These are phyloP conservation scores for Globisporangium uncinulatum DNA, from an alignment of 352 stramenopile species.

Conservation along the genomic window DNA sequence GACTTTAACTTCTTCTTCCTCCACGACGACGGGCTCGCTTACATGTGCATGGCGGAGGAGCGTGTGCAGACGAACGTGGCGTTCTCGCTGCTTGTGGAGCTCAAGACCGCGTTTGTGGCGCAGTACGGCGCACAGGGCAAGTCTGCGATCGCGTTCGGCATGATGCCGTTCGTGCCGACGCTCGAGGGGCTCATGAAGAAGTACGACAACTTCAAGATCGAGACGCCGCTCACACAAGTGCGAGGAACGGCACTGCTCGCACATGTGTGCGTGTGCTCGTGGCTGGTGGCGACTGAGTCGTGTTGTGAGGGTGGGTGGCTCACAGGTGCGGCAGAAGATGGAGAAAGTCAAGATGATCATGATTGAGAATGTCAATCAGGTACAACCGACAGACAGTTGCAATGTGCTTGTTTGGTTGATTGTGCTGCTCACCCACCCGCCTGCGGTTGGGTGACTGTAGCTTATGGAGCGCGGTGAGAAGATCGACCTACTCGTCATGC, in stretches of 20 bases:
- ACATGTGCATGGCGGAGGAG: conserved; percentile 81
- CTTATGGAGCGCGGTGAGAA: conserved; percentile 98
- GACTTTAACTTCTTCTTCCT: conserved; percentile 84
- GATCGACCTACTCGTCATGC: conserved; percentile 90
- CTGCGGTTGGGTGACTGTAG: conserved; percentile 24
- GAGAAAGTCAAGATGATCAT: conserved; percentile 98
- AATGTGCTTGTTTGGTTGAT: too few relatives aligned
- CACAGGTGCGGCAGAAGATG: conserved; percentile 92
- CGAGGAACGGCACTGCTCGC: not conserved
- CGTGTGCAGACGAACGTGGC: conserved; percentile 70
- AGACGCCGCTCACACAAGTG: conserved; percentile 71
- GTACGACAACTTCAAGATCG: conserved; percentile 77
- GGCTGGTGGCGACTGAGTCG: not conserved
- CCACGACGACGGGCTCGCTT: conserved; percentile 61
- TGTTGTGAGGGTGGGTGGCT: too few relatives aligned
- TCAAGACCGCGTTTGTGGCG: conserved; percentile 55
- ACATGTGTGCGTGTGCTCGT: too few relatives aligned
- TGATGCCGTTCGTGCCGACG: conserved; percentile 52
- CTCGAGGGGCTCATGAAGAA: conserved; percentile 75
- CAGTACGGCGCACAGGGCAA: conserved; percentile 62
- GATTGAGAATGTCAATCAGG: conserved; percentile 97
- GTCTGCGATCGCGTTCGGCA: conserved; percentile 65
- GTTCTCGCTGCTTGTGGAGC: conserved; percentile 65
- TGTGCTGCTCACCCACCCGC: not conserved
- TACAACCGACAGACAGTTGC: conserved; percentile 4